Conservation (phyloP, 2,329 filamentous ascomycete genomes). For the Ustulina deusta region DNA sequence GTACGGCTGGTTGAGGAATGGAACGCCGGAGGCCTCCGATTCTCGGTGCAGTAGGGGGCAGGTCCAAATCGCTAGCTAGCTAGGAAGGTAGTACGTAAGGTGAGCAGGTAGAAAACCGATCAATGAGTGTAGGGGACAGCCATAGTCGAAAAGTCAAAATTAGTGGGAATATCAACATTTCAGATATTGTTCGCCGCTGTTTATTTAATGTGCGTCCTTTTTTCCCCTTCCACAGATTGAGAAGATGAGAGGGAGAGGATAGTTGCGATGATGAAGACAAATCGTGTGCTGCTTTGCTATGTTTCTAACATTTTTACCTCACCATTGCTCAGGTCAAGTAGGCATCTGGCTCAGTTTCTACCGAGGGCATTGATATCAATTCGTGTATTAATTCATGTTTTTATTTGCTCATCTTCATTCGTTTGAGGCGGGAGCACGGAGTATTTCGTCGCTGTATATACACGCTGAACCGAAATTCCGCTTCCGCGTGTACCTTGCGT, state of each 20-base stretch:
- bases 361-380: not conserved
- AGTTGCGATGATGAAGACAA: no score
- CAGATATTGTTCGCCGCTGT: not conserved
- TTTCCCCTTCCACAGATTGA: not conserved
- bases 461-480: not conserved
- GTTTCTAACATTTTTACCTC: not conserved
- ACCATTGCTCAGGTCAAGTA: not conserved
- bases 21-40: not conserved
- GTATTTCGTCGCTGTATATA: conserved; percentile 13
- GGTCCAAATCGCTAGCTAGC: not conserved
- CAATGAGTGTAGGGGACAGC: conserved; percentile 2
- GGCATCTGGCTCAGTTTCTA: not conserved
- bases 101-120: not conserved
- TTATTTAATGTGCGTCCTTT: not conserved
- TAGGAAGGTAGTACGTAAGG: not conserved
- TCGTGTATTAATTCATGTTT: not conserved
- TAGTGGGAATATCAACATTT: conserved; percentile 18
- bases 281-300: not conserved
- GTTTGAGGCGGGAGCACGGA: not conserved
- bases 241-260: not conserved
- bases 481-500: not conserved
- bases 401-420: conserved; percentile 11
- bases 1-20: not conserved
- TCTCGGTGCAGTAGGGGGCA: not conserved
- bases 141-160: conserved; percentile 10